Base-by-base conservation (phyloP, 2,329 filamentous ascomycete genomes). In the Ceratocystis alfenasii region DNA sequence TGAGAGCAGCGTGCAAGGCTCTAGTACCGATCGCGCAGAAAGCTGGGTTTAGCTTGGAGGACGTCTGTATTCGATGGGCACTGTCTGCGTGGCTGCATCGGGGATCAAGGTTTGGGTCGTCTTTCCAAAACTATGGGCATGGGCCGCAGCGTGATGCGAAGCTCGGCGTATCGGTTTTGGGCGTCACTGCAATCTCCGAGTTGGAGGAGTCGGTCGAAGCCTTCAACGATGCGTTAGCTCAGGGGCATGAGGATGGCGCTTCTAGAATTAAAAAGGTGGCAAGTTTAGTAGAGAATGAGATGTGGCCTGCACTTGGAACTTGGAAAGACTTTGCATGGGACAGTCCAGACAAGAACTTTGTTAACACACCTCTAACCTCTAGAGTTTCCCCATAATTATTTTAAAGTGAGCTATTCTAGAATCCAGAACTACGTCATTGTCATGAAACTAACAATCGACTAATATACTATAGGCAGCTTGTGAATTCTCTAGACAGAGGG, bases 1-100 rank as follows among this genome's bases (percentile, higher is more conserved):
- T 97, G 69, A 83, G 93, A 46, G 75, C 79, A 55, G 85, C 82
- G 0, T 86, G 90, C 70, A 79, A 81, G 68, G 75, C 78, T 22
- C 83, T 90, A 5, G 82, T 84, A 30, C 76, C 79, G 22, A 83
- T 90, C 71, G 87, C 86, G 46, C 80, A 84, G 62, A 74, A 74
- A 0, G 81, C 85, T 45, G 85, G 83, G 22, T 87, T 95, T 74
- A 86, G 83, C 68, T 77, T 97, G 5, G 93, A 96, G 75, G 86
- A 88, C 61, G 83, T 96, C 17, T 87, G 90, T 0, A 90, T 96
- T 66, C 85, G 90, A 3, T 97, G 87, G 79, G 86, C 89, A 1
- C 78, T 96, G 64, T 81, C 84, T 67, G 79, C 78, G 61, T 87
- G 84, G 84, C 76, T 80, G 0, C 74, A 77, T 20, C 73, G 76